Conservation (phyloP, 352 stramenopile species). For the Pythium plurisporium region DNA sequence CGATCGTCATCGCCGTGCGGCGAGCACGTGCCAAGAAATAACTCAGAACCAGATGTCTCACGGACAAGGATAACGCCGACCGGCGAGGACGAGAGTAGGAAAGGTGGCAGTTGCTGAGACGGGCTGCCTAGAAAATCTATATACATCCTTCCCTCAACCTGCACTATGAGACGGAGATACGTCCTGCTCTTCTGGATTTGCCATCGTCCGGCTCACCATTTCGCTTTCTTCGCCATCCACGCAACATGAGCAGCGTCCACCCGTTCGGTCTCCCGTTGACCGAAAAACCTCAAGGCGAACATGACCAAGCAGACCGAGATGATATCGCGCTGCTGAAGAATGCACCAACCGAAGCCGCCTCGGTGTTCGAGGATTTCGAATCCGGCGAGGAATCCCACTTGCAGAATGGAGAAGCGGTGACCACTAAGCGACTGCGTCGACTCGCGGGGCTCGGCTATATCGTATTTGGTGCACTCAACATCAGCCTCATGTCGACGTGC, state of each 20-base stretch:
- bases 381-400: too few relatives aligned
- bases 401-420: too few relatives aligned
- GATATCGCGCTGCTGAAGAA: not conserved
- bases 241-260: not conserved
- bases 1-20: conserved; percentile 46
- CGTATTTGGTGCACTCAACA: conserved; percentile 45
- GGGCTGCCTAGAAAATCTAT: too few relatives aligned
- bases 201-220: too few relatives aligned
- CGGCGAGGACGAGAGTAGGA: not conserved
- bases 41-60: not conserved
- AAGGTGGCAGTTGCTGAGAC: too few relatives aligned
- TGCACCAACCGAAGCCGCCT: not conserved
- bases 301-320: not conserved
- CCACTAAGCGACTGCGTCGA: too few relatives aligned
- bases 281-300: too few relatives aligned
- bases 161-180: too few relatives aligned
- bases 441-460: conserved; percentile 39
- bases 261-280: not conserved
- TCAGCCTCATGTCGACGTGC: conserved; percentile 57
- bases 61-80: not conserved
- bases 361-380: too few relatives aligned
- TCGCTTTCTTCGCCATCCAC: too few relatives aligned
- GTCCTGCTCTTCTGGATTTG: too few relatives aligned
- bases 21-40: conserved; percentile 28
- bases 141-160: too few relatives aligned